A percentile compares a stretch with the other conserved stretches of the same genome.
phyloP scores from a whole-genome alignment of 1,284 basidiomycete genomes.

The Schizophyllum commune region DNA sequence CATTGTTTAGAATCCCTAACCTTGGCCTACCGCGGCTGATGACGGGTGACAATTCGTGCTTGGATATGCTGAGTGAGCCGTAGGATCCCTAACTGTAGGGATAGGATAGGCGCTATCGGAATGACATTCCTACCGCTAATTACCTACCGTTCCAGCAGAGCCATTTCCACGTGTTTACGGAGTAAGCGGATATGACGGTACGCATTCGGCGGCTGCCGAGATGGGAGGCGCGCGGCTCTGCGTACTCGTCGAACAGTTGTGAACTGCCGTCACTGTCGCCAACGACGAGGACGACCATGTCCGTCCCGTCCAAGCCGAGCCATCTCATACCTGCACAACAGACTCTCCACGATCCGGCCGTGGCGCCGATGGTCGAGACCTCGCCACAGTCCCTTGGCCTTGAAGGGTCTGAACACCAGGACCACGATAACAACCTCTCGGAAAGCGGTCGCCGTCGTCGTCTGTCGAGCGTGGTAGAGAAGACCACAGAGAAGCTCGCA shows the following conservation, averaged over 20 bases:
- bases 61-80: too few species aligned
- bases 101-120: too few species aligned
- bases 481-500: conserved; percentile 49
- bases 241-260: background rate
- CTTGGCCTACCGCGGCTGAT: too few species aligned
- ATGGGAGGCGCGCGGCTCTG: background rate
- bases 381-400: conserved; percentile 23
- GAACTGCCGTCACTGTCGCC: background rate
- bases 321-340: conserved; percentile 13
- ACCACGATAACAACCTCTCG: conserved; percentile 16
- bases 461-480: conserved; percentile 44
- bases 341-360: conserved; percentile 11
- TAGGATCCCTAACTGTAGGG: too few species aligned
- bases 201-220: too few species aligned
- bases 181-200: background rate
- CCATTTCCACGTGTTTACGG: background rate
- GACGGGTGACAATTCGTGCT: too few species aligned
- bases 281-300: background rate
- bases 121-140: too few species aligned
- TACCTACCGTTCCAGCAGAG: too few species aligned
- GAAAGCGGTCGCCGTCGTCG: conserved; percentile 31
- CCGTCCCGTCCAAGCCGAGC: conserved; percentile 15
- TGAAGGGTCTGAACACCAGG: conserved; percentile 13
- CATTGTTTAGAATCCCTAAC: too few species aligned
- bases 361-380: conserved; percentile 10